Evolutionary conservation across 176 grass and related monocot species (phyloP), one percentile per base, ranked within the genome.

Genomic region (Juncus effusus): DNA sequence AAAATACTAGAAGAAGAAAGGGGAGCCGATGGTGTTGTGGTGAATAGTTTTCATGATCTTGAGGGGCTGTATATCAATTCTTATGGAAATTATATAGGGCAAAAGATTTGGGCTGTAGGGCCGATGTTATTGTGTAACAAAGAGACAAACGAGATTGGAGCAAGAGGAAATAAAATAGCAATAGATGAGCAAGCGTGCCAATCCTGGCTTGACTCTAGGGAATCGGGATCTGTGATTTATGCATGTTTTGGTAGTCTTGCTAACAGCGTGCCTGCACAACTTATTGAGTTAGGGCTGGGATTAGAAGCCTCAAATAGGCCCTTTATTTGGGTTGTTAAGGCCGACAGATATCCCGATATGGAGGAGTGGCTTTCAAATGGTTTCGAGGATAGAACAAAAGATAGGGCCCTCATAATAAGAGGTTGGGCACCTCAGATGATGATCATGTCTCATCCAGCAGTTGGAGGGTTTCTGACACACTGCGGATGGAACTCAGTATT

Each of bases 401-500:
- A 77, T 13, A 67, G 74, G 37, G 69, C 73, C 11, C 41, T 90
- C 12, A 80, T 90, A 58, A 81, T 86, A 49, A 74, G 63, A 37
- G 83, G 84, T 6, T 87, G 84, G 84, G 84, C 81, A 0, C 88
- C 84, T 51, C 84, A 87, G 65, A 12, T 81, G 60, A 76, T 84
- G 84, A 87, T 91, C 61, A 72, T 91, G 15, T 81, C 77, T 71
- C 84, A 91, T 73, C 81, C 56, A 51, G 64, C 84, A 6, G 42
- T 87, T 16, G 88, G 84, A 67, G 80, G 78, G 39, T 91, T 91
- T 45, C 42, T 91, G 42, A 84, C 80, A 3, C 88, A 87, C 65
- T 81, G 88, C 37, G 88, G 88, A 14, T 91, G 88, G 88, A 91
- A 87, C 64, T 91, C 80, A n/a, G 76, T 69, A 42, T 54, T 84